A percentile compares a stretch with the other conserved stretches of the same genome.
These are phyloP conservation scores for Nitzschia sp. DNA, from an alignment of 108 stramenopile genomes.

Conservation along the genomic window DNA sequence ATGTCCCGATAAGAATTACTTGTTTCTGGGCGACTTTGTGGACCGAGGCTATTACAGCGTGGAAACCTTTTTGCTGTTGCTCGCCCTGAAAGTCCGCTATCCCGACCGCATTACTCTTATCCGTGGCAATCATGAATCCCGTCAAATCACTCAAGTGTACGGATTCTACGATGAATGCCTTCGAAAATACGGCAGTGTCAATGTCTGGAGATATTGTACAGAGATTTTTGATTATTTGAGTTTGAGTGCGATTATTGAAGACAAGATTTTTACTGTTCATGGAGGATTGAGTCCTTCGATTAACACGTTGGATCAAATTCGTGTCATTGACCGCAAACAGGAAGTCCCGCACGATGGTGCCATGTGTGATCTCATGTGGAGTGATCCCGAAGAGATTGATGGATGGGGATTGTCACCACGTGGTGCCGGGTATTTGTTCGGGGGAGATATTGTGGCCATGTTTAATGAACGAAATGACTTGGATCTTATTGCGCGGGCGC, in stretches of 20 bases:
- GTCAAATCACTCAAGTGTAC: conserved; percentile 99
- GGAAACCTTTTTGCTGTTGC: conserved; percentile 95
- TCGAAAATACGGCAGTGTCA: conserved; percentile 96
- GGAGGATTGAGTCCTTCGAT: conserved; percentile 94
- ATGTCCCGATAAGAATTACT: conserved; percentile 96
- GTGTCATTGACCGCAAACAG: conserved; percentile 98
- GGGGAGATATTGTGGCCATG: conserved; percentile 95
- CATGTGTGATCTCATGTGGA: conserved; percentile 99
- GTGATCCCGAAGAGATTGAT: conserved; percentile 97
- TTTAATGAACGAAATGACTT: conserved; percentile 95
- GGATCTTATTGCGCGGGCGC: conserved; percentile 94
- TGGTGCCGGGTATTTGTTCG: conserved; percentile 99
- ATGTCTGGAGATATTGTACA: conserved; percentile 99
- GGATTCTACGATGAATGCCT: conserved; percentile 99
- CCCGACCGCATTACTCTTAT: conserved; percentile 98
- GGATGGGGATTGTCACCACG: conserved; percentile 97
- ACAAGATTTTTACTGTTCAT: conserved; percentile 97
- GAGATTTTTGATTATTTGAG: conserved; percentile 97
- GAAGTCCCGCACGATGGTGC: conserved; percentile 99
- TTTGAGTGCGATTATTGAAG: conserved; percentile 94
- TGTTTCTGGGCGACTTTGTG: conserved; percentile 99
- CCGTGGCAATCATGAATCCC: conserved; percentile 96
- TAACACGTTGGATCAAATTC: conserved; percentile 97
- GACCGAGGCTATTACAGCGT: conserved; percentile 99
- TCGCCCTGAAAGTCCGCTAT: conserved; percentile 97